A percentile compares a stretch with the other conserved stretches of the same genome.
These are phyloP conservation scores for Mariannaea elegans DNA, from an alignment of 2,329 filamentous ascomycete genomes.

Conservation along the genomic window DNA sequence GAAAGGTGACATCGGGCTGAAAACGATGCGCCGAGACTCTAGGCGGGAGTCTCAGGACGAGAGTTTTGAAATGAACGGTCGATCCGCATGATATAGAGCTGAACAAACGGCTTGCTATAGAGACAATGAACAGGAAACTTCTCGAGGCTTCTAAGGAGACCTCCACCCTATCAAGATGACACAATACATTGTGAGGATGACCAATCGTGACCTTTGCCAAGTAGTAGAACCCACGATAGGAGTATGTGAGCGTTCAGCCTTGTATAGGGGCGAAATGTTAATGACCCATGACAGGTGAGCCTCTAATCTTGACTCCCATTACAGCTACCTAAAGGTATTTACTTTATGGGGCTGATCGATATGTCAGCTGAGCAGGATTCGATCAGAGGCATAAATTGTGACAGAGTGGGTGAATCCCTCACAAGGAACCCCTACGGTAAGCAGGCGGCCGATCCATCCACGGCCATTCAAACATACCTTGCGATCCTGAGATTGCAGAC, in stretches of 20 bases:
- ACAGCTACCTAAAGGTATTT: background rate
- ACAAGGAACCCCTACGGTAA: slow-evolving; percentile 1
- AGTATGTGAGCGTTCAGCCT: background rate
- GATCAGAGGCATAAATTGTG: background rate
- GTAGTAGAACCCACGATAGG: background rate
- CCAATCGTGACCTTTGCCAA: background rate
- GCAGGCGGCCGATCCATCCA: no score
- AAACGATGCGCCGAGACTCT: background rate
- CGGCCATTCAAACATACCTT: no score
- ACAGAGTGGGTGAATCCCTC: background rate
- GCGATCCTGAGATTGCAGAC: no score
- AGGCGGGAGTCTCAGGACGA: background rate
- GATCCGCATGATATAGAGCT: no score
- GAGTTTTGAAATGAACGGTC: background rate
- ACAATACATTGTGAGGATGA: background rate
- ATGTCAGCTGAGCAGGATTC: background rate
- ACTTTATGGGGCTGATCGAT: background rate
- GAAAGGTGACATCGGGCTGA: background rate
- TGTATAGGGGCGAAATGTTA: background rate
- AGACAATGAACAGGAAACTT: background rate
- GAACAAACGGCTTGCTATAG: no score
- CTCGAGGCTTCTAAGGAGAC: background rate
- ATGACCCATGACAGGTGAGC: slow-evolving; percentile 2
- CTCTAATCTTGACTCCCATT: slow-evolving; percentile 21
- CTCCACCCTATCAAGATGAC: slow-evolving; percentile 13